Conservation (phyloP, 352 stramenopile genomes). For the Elongisporangium prolatum region DNA sequence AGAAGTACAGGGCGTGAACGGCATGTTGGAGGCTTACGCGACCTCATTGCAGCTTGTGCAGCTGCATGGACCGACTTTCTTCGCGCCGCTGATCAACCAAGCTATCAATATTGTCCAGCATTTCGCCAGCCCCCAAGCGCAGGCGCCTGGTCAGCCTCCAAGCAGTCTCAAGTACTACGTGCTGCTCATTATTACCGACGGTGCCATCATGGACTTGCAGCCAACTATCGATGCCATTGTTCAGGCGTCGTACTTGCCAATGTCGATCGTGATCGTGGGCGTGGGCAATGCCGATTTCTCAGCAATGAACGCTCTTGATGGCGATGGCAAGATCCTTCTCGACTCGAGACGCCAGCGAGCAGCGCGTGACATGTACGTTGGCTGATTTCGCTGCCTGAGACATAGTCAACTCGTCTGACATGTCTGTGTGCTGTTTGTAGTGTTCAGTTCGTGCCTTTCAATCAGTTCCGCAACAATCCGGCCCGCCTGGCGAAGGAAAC, state of each 20-base stretch:
- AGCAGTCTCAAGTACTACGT: slow-evolving; percentile 71
- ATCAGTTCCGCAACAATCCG: slow-evolving; percentile 60
- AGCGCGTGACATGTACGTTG: slow-evolving; percentile 60
- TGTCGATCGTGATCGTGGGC: slow-evolving; percentile 81
- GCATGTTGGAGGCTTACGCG: slow-evolving; percentile 55
- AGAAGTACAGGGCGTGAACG: slow-evolving; percentile 56
- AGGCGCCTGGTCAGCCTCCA: slow-evolving; percentile 4
- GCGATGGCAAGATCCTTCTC: slow-evolving; percentile 54
- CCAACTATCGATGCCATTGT: slow-evolving; percentile 67
- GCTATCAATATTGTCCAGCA: slow-evolving; percentile 52
- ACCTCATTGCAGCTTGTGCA: slow-evolving; percentile 62
- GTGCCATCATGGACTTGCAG: slow-evolving; percentile 77
- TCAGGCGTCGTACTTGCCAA: slow-evolving; percentile 51
- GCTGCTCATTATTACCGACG: slow-evolving; percentile 69
- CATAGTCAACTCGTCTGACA: background rate
- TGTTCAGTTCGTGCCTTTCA: slow-evolving; percentile 77
- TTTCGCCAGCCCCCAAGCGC: slow-evolving; percentile 29
- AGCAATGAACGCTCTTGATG: slow-evolving; percentile 57
- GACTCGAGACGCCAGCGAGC: slow-evolving; percentile 29
- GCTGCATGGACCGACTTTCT: slow-evolving; percentile 74
- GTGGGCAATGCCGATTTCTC: slow-evolving; percentile 74
- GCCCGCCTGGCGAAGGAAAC: slow-evolving; percentile 63
- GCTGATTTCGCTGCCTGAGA: background rate
- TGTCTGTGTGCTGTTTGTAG: slow-evolving; percentile 17
- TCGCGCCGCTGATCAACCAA: slow-evolving; percentile 70